Evolutionary conservation across 2,329 filamentous ascomycete genomes (phyloP), one percentile per base, ranked within the genome.

Genomic region (Fusarium zealandicum): DNA sequence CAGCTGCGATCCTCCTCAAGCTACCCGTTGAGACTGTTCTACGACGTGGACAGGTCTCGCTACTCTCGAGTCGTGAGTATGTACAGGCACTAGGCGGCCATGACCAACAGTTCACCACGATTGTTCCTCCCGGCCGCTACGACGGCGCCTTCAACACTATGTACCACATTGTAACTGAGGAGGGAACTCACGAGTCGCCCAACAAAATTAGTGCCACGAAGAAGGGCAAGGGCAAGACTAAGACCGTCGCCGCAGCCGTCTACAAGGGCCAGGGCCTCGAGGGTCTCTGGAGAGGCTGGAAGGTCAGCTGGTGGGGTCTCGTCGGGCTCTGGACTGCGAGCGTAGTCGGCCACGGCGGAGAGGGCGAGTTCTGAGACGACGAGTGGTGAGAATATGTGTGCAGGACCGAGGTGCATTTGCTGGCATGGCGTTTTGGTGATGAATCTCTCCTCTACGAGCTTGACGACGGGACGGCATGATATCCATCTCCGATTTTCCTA

Each of bases 1-100:
- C 88, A 1, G 81, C 86, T 2, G 93, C 96, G 41, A 83, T 98
- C 27, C 90, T 95, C 66, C 75, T 96, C 63, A 93, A 93, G 69
- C 84, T 98, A 11, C 95, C 95, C 0, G 80, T 98, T 5, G 95
- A 99, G 75, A 98, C 93, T 1, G 90, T 96, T 13, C 82, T 98
- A 7, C 88, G 95, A 40, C 86, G 95, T 54, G 93, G 91, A 5
- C 95, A 99, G 73, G 88, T 95, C 54, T 81, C 87, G 2, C 86
- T 92, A 1, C 80, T 91, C 38, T 81, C 81, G 13, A 80, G 80
- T 12, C 80, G 81, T 1, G 67, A 75, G 10, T 82, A 85, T 50
- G 61, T 82, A 3, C 71, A 73, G 10, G 82, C 85, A 0, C 73
- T 84, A 3, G 76, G 80, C 16, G 68, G 69, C 36, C 68, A 72